Evolutionary conservation across 768 basidiomycete species (phyloP), one percentile per base, ranked within the genome.

Genomic region (Melanogaster broomeanus): DNA sequence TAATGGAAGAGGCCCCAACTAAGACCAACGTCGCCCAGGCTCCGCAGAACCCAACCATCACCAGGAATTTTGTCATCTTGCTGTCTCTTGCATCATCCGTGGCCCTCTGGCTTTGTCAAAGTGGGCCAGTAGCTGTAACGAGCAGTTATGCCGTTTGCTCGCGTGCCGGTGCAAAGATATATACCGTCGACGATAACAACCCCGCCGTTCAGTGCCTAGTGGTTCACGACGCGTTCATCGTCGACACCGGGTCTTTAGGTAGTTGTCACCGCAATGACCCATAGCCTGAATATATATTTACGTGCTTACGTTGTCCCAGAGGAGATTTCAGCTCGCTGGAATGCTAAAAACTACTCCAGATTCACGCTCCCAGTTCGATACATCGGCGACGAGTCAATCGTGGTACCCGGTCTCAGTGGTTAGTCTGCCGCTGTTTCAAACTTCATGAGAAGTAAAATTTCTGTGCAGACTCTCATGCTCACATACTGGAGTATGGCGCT

Each of bases 401-500:
- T 89, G 39, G 77, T 90, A 40, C 90, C 89, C 12, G 89, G 89
- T 2, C 64, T 91, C 49, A 85, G 78, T 64, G 87, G 87, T 87
- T 57, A 59, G 81, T 72, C 48, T 35, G 24, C 18, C 47, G 31
- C 39, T 30, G 24, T 34, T 52, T 47, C 13, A 30, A 18, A 28
- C 42, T 18, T 27, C 9, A 35, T 38, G 13, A 25, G 22, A 18
- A 19, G 48, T 51, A 42, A 51, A 39, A 42, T 34, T 34, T 3
- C 2, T 9, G 48, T 31, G n/a, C 58, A 88, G 90, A 92, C 69
- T 87, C 89, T 3, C 90, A 92, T 69, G 85, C 75, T 0, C 90
- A 93, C 61, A 80, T 88, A 30, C 73, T 93, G 3, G 87, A 89
- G 66, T 90, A 90, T 61, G 90, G 90, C 12, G 84, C 84, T 19